Base-by-base conservation (phyloP, 306 rosid genomes). In the Hippophae tibetana region DNA sequence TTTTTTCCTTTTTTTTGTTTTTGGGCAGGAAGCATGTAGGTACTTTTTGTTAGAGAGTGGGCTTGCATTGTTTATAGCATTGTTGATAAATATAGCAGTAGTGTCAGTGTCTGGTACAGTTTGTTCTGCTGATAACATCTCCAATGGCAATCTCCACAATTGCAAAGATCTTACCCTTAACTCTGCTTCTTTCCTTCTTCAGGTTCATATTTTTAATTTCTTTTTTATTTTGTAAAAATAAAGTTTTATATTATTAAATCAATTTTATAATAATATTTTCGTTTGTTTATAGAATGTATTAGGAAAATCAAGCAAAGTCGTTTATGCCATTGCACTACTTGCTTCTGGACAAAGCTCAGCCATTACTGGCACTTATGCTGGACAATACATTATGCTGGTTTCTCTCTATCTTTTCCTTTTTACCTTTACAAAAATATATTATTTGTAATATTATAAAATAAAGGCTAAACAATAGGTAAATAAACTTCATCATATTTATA, bases 281-380 rank as follows among this genome's bases (percentile, higher is more conserved):
- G 5, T 6, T 8, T 18, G 42, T 0, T 11, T 45, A 47, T 63
- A 92, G 96, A 87, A 85, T 74, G 93, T 87, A 63, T 70, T 92
- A 79, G 96, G 98, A 57, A 47, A 58, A 45, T 92, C 95, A 3
- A 87, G 96, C 77, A 83, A 86, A 62, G 56, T 71, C 9, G 10
- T 92, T 10, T 92, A 92, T 72, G 98, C 93, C 67, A 71, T 87
- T 57, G 98, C 98, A 23, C 23, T 92, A 44, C 70, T 92, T 7
- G 96, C 98, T 64, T 92, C 96, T 5, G 97, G 97, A 13, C 95
- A 90, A 63, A 90, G 97, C 84, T 90, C 97, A 5, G 76, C 90
- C 51, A 90, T 90, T 41, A 87, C 94, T 27, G 95, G 98, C 68
- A 92, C 98, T 47, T 92, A 92, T 74, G 96, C 98, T 31, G 98